Evolutionary conservation across 192 early-diverging fungal species (phyloP).

Genomic region (Lobosporangium transversale): DNA sequence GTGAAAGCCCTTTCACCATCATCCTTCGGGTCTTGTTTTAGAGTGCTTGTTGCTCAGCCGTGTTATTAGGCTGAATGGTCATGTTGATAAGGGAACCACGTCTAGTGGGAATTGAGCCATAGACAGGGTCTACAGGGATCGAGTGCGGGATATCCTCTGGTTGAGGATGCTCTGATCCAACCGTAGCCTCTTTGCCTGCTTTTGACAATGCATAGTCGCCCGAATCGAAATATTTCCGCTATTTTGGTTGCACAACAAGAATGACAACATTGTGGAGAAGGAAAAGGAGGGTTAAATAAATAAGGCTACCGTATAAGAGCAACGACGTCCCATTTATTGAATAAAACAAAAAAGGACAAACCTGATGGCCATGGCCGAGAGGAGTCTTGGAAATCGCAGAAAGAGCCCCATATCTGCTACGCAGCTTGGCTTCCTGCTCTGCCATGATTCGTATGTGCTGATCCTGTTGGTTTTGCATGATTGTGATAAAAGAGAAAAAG

Average conservation of each 20-base stretch:
- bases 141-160: slow-evolving; percentile 92
- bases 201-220: slow-evolving; percentile 97
- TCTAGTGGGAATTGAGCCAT: slow-evolving; percentile 40
- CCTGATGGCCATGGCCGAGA: slow-evolving; percentile 39
- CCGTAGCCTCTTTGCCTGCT: slow-evolving; percentile 86
- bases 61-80: slow-evolving; percentile 23
- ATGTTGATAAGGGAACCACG: slow-evolving; percentile 44
- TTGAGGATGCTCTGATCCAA: slow-evolving; percentile 90
- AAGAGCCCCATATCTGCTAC: slow-evolving; percentile 29
- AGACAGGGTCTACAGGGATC: slow-evolving; percentile 36
- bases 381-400: slow-evolving; percentile 29
- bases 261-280: not conserved
- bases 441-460: slow-evolving; percentile 39
- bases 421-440: slow-evolving; percentile 40
- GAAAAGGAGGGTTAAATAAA: slow-evolving; percentile 2
- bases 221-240: slow-evolving; percentile 99
- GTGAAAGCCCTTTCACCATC: too few relatives aligned
- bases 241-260: slow-evolving; percentile 12
- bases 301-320: too few relatives aligned
- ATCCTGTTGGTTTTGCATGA: slow-evolving; percentile 43
- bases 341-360: not conserved
- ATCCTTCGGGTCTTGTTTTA: too few relatives aligned
- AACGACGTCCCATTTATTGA: too few relatives aligned
- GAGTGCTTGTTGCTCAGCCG: slow-evolving; percentile 29
- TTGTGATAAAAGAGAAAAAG: too few relatives aligned